Percentiles rank a stretch among this genome's conserved stretches.
Conservation (phyloP, 1,139 yeast genomes). For the Candida pseudoviswanathii region DNA sequence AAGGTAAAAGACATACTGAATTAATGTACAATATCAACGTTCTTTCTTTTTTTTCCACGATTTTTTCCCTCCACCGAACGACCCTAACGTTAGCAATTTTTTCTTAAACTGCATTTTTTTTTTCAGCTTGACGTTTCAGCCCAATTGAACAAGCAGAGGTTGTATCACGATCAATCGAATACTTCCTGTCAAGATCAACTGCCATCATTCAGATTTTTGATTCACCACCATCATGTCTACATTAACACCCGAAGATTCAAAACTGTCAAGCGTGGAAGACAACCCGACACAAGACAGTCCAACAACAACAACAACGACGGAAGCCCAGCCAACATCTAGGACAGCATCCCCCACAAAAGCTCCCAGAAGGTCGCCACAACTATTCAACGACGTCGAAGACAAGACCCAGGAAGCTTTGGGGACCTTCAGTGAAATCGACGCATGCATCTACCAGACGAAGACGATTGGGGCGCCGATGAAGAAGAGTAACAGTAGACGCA, state of each 20-base stretch:
- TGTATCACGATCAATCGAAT: too few species aligned
- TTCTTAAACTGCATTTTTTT: too few species aligned
- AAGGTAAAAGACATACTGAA: too few species aligned
- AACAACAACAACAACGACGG: constrained; percentile 2
- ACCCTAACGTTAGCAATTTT: too few species aligned
- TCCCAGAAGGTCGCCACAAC: constrained; percentile 20
- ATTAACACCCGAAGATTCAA: neutral
- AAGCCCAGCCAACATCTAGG: constrained; percentile 8
- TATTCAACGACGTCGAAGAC: constrained; percentile 54
- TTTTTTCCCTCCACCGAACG: too few species aligned
- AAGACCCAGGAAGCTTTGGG: constrained; percentile 70
- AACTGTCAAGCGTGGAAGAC: neutral
- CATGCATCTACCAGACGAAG: constrained; percentile 64
- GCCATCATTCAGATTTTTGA: too few species aligned
- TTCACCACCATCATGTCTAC: neutral
- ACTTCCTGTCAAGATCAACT: too few species aligned
- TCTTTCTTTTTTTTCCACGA: neutral
- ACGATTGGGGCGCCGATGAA: constrained; percentile 46
- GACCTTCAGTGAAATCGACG: constrained; percentile 56
- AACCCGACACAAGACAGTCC: neutral
- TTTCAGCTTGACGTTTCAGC: too few species aligned
- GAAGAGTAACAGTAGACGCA: constrained; percentile 31
- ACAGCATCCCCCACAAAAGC: neutral
- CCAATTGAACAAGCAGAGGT: too few species aligned
- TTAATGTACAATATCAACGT: neutral